Evolutionary conservation across 2,329 filamentous ascomycete genomes (phyloP).

Genomic region (Dothistroma pini): DNA sequence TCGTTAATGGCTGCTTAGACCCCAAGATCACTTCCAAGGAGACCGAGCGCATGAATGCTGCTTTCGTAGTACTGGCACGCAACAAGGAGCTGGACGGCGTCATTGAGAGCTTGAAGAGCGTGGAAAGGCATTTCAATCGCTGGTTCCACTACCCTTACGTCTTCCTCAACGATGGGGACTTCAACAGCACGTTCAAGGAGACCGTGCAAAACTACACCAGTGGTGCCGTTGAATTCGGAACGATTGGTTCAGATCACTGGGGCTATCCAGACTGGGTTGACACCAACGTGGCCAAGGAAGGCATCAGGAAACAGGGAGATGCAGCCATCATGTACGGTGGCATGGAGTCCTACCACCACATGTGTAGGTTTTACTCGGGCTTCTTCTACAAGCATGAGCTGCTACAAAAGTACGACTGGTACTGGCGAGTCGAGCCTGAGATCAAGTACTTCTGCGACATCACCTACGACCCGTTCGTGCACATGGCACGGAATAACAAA

Average conservation of each 20-base stretch:
- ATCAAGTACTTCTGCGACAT: conserved; percentile 99
- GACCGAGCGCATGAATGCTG: conserved; percentile 78
- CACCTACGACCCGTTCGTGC: conserved; percentile 94
- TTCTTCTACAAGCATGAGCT: conserved; percentile 98
- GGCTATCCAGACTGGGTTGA: conserved; percentile 97
- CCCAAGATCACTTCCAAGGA: conserved; percentile 66
- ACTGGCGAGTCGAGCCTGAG: conserved; percentile 98
- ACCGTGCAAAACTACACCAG: conserved; percentile 89
- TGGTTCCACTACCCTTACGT: conserved; percentile 99
- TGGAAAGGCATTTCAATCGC: conserved; percentile 97
- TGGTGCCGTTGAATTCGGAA: conserved; percentile 82
- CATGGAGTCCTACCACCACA: conserved; percentile 97
- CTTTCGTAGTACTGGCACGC: conserved; percentile 89
- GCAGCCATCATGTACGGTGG: conserved; percentile 99
- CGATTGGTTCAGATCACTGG: conserved; percentile 88
- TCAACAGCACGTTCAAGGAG: conserved; percentile 91
- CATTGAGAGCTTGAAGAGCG: conserved; percentile 93
- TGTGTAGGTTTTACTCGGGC: conserved; percentile 99
- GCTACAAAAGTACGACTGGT: conserved; percentile 97
- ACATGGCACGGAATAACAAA: conserved; percentile 93
- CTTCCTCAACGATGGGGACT: conserved; percentile 95
- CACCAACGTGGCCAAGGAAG: conserved; percentile 87
- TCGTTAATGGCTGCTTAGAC: conserved; percentile 83
- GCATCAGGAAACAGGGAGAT: conserved; percentile 94
- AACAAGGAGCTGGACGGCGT: conserved; percentile 97